A percentile compares a stretch with the other conserved stretches of the same genome.
Evolutionary conservation across 2,329 filamentous ascomycete genomes (phyloP).

Genomic region (Sporothrix mexicana): DNA sequence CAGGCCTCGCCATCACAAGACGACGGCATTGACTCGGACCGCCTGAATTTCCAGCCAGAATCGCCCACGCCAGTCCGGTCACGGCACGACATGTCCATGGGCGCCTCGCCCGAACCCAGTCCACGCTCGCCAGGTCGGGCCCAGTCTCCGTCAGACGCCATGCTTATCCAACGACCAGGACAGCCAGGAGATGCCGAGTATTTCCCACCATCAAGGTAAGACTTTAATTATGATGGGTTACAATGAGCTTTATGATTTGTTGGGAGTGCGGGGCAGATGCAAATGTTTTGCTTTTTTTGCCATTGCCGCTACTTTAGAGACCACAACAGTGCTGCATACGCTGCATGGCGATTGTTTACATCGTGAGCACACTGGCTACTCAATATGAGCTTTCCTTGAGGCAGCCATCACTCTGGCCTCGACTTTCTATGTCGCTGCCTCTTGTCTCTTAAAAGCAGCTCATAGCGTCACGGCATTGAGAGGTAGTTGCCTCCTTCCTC

Average conservation of each 20-base stretch:
- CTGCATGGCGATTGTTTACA: neutral
- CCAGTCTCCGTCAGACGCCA: slow-evolving; percentile 37
- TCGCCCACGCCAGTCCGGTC: slow-evolving; percentile 39
- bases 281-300: too few species aligned
- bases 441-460: neutral
- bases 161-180: slow-evolving; percentile 31
- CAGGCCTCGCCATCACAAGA: neutral
- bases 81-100: slow-evolving; percentile 30
- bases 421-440: neutral
- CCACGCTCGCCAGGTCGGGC: slow-evolving; percentile 26
- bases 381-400: neutral
- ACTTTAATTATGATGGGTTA: too few species aligned
- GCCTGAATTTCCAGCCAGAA: slow-evolving; percentile 32
- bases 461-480: neutral
- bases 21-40: neutral
- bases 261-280: neutral
- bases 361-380: neutral
- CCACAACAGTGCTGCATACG: too few species aligned
- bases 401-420: neutral
- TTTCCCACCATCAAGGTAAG: slow-evolving; percentile 20
- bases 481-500: slow-evolving; percentile 6
- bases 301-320: neutral
- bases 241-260: too few species aligned
- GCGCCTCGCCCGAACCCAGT: slow-evolving; percentile 30
- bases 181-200: neutral